A percentile compares a stretch with the other conserved stretches of the same genome.
Conservation (phyloP, 768 basidiomycete species). For the Sarcodon aspratus region DNA sequence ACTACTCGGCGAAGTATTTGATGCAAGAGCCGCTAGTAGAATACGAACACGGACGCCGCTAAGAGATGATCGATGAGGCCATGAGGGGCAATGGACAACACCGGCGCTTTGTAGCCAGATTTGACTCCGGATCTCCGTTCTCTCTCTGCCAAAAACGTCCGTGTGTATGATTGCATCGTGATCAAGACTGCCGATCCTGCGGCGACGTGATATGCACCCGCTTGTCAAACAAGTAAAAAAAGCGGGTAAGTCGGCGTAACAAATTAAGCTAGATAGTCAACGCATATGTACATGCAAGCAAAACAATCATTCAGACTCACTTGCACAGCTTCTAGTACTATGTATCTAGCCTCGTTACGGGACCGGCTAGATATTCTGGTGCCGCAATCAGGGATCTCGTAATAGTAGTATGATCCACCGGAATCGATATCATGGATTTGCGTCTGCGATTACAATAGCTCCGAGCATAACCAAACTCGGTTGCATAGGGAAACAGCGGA, state of each 20-base stretch:
- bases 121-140: constrained; percentile 10
- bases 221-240: constrained; percentile 35
- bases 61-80: constrained; percentile 58
- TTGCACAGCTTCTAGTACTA: constrained; percentile 82
- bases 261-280: too few relatives aligned
- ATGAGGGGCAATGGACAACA: constrained; percentile 86
- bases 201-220: constrained; percentile 65
- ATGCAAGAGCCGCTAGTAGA: constrained; percentile 39
- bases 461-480: constrained; percentile 11
- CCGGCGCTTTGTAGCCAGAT: constrained; percentile 34
- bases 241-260: too few relatives aligned
- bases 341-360: constrained; percentile 7
- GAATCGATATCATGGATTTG: constrained; percentile 88
- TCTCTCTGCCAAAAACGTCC: constrained; percentile 71
- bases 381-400: constrained; percentile 59
- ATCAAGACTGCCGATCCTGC: constrained; percentile 96
- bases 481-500: too few relatives aligned
- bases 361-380: constrained; percentile 9
- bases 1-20: constrained; percentile 66
- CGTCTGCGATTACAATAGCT: constrained; percentile 39
- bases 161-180: constrained; percentile 87
- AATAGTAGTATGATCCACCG: constrained; percentile 79
- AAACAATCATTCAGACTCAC: constrained; percentile 96
- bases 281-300: constrained; percentile 76
- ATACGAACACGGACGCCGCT: constrained; percentile 47